Evolutionary conservation across 495 filamentous ascomycete genomes (phyloP).

Genomic region (Hamigera avellanea): DNA sequence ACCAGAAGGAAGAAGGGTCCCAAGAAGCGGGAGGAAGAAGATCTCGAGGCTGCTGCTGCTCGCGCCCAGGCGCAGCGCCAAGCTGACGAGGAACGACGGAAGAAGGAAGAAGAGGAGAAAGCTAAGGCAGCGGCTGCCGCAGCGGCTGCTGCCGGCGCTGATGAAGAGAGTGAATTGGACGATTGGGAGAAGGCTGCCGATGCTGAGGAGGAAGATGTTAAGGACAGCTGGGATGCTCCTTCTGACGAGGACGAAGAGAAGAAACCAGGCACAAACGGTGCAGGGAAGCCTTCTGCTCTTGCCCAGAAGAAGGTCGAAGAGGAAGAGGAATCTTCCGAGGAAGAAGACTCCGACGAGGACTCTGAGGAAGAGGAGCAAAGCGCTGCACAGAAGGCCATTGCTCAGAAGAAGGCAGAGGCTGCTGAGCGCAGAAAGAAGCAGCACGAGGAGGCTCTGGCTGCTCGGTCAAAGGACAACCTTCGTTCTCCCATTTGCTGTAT

Average conservation of each 20-base stretch:
- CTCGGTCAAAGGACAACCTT: constrained; percentile 85
- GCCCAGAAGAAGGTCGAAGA: constrained; percentile 14
- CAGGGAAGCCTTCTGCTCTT: constrained; percentile 12
- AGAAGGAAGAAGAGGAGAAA: constrained; percentile 53
- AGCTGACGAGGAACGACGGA: constrained; percentile 60
- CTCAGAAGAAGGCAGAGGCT: constrained; percentile 73
- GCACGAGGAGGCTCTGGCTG: constrained; percentile 84
- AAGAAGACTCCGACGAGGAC: constrained; percentile 8
- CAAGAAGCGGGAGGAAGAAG: constrained; percentile 61
- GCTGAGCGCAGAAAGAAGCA: constrained; percentile 80
- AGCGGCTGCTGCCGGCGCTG: constrained; percentile 42
- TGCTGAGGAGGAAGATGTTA: constrained; percentile 62
- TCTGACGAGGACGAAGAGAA: constrained; percentile 60
- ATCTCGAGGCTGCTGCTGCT: constrained; percentile 50
- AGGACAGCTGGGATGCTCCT: constrained; percentile 91
- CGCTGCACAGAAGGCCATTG: constrained; percentile 54
- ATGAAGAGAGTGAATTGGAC: constrained; percentile 54
- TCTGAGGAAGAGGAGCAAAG: constrained; percentile 45
- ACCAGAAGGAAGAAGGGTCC: constrained; percentile 65
- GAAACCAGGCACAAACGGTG: constrained; percentile 7
- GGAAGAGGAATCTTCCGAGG: constrained; percentile 16
- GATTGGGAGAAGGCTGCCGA: constrained; percentile 87
- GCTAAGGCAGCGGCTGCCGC: constrained; percentile 44
- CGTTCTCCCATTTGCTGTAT: constrained; percentile 99
- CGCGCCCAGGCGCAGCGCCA: constrained; percentile 49